Evolutionary conservation across 2,329 filamentous ascomycete genomes (phyloP), one percentile per base, ranked within the genome.

Genomic region (Pseudogymnoascus sp.): DNA sequence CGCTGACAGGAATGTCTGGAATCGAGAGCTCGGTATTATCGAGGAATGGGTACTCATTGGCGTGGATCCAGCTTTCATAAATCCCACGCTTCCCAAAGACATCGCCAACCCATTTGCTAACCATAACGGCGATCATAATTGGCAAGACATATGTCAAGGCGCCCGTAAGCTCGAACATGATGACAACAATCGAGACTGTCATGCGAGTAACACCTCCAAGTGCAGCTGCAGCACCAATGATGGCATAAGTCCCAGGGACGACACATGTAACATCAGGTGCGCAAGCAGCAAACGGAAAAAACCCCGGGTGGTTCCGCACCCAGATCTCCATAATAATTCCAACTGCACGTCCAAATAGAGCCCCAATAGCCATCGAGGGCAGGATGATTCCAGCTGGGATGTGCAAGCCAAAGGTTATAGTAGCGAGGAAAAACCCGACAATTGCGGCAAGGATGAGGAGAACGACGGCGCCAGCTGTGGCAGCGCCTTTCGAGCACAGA

Each of bases 91-190:
- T 90, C 26, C 91, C 92, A 74, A 99, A 93, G 60, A 92, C 93
- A 75, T 99, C 95, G 71, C 93, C 95, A 26, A 96, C 91, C 95
- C 95, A 99, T 78, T 99, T 99, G 66, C 90, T 90, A 50, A 97
- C 82, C 93, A 99, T 96, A 72, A 99, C 95, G 47, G 93, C 92
- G 67, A 99, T 90, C 95, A 99, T 99, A 75, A 97, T 99, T 62
- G 95, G 95, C 6, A 99, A 85, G 59, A 99, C 93, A 73, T 97
- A 97, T 0, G 92, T 96, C 29, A 99, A 82, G 1, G 95, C 95
- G 61, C 95, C 95, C 0, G 95, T 99, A 63, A 99, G 86, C 78
- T 99, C 95, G 72, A 99, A 99, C 89, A 97, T 97, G 77, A 99
- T 99, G 71, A 97, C 95, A 4, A 99, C 93, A 68, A 99, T 97